Base-by-base conservation (phyloP, 257 asterid species). In the Solanum habrochaites region DNA sequence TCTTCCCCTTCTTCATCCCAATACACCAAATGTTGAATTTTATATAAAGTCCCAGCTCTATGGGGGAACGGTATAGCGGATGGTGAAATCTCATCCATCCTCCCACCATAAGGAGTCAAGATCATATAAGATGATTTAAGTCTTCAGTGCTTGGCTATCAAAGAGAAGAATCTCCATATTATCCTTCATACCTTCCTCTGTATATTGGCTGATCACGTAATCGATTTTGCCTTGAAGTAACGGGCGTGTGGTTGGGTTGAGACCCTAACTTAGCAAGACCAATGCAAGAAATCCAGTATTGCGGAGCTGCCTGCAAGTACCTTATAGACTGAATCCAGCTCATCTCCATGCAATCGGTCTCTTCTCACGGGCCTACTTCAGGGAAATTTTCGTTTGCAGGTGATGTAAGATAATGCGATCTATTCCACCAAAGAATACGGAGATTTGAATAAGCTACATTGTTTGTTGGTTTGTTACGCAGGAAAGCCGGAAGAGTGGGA, bases 141-240 rank as follows among this genome's bases (percentile, higher is more conserved):
- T n/a, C 72, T 47, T 32, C 83, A 11, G n/a, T n/a, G n/a, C n/a
- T n/a, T n/a, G n/a, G n/a, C n/a, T n/a, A n/a, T 85, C 56, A 25
- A 13, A 25, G 8, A 85, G 8, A 85, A 47, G 4, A 85, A 32
- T 29, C 18, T 69, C 87, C 87, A 85, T 2, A 85, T 43, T 37
- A n/a, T n/a, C 87, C 87, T 27, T 85, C 70, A 6, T 25, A 42
- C 82, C 82, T 85, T 13, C 31, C 67, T 67, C 43, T 15, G n/a
- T 35, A 32, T 2, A 85, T 85, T 85, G 87, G 56, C 11, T 45
- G 40, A 52, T 71, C 20, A 71, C 83, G 9, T 85, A 85, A 6
- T 85, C 87, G 87, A 85, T 71, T 85, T 85, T 12, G 87, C 87
- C 45, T 85, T 85, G 27, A 85, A 85, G 71, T 47, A 23, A 3